Evolutionary conservation across 345 rosid genomes (phyloP).

Genomic region (Syzygium oleosum): DNA sequence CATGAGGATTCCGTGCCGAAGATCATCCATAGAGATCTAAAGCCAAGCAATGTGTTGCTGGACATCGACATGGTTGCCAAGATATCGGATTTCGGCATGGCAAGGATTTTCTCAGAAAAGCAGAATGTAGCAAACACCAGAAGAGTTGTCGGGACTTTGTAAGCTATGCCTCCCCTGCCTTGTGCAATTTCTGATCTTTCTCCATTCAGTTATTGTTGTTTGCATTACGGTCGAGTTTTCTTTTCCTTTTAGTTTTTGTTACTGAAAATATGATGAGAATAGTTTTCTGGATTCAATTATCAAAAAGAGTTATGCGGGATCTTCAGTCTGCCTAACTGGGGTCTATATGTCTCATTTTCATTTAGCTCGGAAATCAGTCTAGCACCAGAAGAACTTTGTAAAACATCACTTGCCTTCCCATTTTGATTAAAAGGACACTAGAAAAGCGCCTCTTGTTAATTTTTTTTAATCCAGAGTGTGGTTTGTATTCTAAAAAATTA

Average conservation of each 20-base stretch:
- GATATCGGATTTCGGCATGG: constrained; percentile 24
- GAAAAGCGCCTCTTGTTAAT: neutral
- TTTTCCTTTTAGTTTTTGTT: neutral
- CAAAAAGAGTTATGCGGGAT: neutral
- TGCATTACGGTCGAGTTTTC: neutral
- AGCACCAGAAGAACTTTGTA: neutral
- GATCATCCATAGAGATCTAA: constrained; percentile 53
- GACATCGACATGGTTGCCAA: constrained; percentile 18
- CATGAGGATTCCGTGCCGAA: constrained; percentile 41
- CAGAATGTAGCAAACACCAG: constrained; percentile 11
- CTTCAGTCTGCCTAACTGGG: neutral
- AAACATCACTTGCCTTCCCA: neutral
- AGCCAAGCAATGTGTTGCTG: constrained; percentile 34
- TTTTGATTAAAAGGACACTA: neutral
- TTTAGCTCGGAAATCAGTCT: neutral
- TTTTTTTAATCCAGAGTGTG: neutral
- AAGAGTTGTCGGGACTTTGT: constrained; percentile 18
- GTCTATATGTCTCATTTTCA: neutral
- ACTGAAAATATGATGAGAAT: neutral
- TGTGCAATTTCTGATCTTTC: too few species aligned
- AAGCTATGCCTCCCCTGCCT: neutral
- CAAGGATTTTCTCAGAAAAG: constrained; percentile 10
- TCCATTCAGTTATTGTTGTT: neutral
- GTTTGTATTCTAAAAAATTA: neutral
- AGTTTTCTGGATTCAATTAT: neutral